Evolutionary conservation across 2,329 filamentous ascomycete species (phyloP).

Genomic region (Trichoderma simmonsii): DNA sequence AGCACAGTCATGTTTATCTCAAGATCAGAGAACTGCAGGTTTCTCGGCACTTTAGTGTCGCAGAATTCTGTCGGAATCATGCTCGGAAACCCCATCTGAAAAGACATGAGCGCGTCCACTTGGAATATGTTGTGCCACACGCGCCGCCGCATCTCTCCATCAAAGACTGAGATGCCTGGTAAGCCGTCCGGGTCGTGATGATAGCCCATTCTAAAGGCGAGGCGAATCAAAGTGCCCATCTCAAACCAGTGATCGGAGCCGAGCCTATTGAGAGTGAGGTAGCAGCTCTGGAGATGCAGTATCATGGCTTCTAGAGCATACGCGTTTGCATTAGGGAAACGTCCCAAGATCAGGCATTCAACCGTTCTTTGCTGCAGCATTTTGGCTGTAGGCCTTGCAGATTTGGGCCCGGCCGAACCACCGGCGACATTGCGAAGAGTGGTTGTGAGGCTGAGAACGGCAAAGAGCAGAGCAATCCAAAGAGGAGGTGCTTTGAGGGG

Average conservation of each 20-base stretch:
- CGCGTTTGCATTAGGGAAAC: background rate
- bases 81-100: conserved; percentile 5
- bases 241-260: conserved; percentile 7
- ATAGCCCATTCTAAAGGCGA: conserved; percentile 7
- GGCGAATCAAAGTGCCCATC: conserved; percentile 1
- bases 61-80: conserved; percentile 10
- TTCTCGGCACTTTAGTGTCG: conserved; percentile 9
- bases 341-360: background rate
- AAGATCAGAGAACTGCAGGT: background rate
- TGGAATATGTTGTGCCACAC: conserved; percentile 6
- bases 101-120: conserved; percentile 3
- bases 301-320: background rate
- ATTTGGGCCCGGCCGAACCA: background rate
- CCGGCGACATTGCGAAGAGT: background rate
- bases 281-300: background rate
- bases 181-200: background rate
- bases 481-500: background rate
- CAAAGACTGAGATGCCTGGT: conserved; percentile 1
- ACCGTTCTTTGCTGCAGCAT: background rate
- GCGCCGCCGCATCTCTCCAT: conserved; percentile 7
- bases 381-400: background rate
- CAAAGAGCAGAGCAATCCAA: background rate
- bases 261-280: background rate
- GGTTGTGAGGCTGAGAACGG: background rate
- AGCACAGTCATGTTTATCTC: background rate